These are phyloP conservation scores for Fabrea salina DNA, from an alignment of 169 alveolate species.

Conservation along the genomic window DNA sequence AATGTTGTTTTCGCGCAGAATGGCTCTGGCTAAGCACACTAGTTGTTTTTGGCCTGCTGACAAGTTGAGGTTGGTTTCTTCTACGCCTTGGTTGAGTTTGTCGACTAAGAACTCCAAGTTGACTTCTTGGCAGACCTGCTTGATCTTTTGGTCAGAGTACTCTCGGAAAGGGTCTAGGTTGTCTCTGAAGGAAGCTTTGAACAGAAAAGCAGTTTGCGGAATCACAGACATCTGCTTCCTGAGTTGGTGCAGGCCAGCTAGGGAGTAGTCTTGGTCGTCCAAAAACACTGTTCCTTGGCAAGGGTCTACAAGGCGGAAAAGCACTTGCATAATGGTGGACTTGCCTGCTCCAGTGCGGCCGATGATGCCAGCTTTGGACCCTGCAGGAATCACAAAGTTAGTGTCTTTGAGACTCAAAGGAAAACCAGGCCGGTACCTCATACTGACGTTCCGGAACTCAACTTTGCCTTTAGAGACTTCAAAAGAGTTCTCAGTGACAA, in stretches of 20 bases:
- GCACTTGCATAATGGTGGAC: slow-evolving; percentile 80
- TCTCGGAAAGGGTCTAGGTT: slow-evolving; percentile 76
- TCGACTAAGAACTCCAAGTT: background rate
- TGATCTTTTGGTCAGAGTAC: slow-evolving; percentile 40
- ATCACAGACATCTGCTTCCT: slow-evolving; percentile 74
- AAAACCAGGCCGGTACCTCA: slow-evolving; percentile 79
- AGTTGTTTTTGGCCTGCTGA: slow-evolving; percentile 86
- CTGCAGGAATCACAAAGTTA: slow-evolving; percentile 46
- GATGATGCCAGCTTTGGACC: slow-evolving; percentile 78
- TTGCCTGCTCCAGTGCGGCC: slow-evolving; percentile 97
- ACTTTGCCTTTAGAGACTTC: slow-evolving; percentile 52
- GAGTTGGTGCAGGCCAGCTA: slow-evolving; percentile 48
- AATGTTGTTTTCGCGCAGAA: slow-evolving; percentile 73
- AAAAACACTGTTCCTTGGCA: slow-evolving; percentile 59
- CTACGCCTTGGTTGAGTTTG: slow-evolving; percentile 54
- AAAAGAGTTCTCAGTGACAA: background rate
- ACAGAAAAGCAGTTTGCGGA: slow-evolving; percentile 78
- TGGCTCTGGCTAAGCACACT: slow-evolving; percentile 83
- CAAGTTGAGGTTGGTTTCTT: slow-evolving; percentile 65
- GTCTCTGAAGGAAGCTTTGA: slow-evolving; percentile 71
- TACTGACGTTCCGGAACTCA: slow-evolving; percentile 57
- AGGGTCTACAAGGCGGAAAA: slow-evolving; percentile 80
- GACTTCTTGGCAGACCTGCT: background rate
- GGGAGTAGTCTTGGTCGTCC: slow-evolving; percentile 64
- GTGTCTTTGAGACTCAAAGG: slow-evolving; percentile 75